phyloP scores from a whole-genome alignment of 352 stramenopile genomes.

The Aphanomyces invadans region DNA sequence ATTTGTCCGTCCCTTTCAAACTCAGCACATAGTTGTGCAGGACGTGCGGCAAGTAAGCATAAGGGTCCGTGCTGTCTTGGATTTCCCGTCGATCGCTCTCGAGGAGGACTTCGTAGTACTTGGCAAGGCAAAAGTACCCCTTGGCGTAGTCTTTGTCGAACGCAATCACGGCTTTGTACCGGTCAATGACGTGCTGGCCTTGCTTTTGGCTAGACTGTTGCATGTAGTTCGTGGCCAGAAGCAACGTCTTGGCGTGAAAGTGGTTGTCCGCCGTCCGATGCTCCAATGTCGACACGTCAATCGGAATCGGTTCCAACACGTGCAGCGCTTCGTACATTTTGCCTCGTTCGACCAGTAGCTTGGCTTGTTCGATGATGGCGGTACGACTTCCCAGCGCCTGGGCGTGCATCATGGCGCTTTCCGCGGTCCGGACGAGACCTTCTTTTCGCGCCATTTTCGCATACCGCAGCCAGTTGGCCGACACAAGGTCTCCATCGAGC shows the following conservation, averaged over 20 bases:
- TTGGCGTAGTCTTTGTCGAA: conserved; percentile 93
- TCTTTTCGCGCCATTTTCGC: conserved; percentile 78
- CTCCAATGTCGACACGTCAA: conserved; percentile 64
- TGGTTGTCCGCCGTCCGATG: conserved; percentile 57
- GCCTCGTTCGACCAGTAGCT: conserved; percentile 71
- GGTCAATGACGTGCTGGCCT: conserved; percentile 87
- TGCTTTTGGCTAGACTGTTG: conserved; percentile 91
- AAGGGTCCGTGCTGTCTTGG: conserved; percentile 32
- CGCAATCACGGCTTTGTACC: conserved; percentile 92
- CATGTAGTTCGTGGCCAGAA: conserved; percentile 95
- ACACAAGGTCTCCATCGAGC: conserved; percentile 27
- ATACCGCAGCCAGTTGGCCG: conserved; percentile 78
- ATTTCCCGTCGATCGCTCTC: conserved; percentile 20
- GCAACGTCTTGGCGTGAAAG: conserved; percentile 78
- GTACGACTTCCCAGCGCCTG: conserved; percentile 70
- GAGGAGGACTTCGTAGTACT: conserved; percentile 89
- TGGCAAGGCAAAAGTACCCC: conserved; percentile 85
- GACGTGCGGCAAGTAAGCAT: conserved; percentile 79
- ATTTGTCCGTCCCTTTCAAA: conserved; percentile 85
- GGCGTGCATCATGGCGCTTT: conserved; percentile 79
- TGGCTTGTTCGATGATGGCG: conserved; percentile 66
- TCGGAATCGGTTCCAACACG: conserved; percentile 70
- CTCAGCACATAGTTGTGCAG: conserved; percentile 92
- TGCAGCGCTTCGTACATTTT: conserved; percentile 81
- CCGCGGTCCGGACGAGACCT: conserved; percentile 69